A percentile compares a stretch with the other conserved stretches of the same genome.
Conservation (phyloP, 1,284 basidiomycete species). For the Fomitopsis betulina region DNA sequence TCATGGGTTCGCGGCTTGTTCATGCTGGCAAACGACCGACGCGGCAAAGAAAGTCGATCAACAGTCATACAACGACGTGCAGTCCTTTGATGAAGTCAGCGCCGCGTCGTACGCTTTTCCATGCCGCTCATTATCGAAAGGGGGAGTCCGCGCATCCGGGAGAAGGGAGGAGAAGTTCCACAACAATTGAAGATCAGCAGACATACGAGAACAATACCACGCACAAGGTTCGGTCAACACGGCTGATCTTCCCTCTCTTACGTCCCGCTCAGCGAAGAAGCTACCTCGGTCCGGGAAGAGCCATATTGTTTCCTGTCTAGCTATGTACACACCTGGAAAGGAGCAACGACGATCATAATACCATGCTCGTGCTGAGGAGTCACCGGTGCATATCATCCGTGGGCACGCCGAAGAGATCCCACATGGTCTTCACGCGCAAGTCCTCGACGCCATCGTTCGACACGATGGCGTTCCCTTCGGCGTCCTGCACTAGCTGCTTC, state of each 20-base stretch:
- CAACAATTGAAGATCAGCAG: not conserved
- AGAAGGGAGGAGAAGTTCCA: no score
- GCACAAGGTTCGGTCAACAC: not conserved
- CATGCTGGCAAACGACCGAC: not conserved
- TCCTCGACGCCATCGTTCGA: constrained; percentile 41
- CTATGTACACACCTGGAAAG: not conserved
- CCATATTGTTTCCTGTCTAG: not conserved
- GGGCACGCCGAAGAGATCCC: constrained; percentile 35
- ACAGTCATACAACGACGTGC: not conserved
- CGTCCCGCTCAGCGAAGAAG: not conserved
- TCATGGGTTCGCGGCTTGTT: not conserved
- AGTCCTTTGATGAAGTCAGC: not conserved
- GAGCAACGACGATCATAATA: not conserved
- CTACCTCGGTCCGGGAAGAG: not conserved
- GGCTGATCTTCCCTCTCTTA: not conserved
- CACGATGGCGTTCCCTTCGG: constrained; percentile 34
- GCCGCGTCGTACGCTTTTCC: not conserved
- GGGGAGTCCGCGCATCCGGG: no score
- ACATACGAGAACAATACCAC: not conserved
- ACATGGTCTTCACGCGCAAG: constrained; percentile 40
- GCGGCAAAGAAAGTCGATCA: not conserved
- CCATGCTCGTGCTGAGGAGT: not conserved
- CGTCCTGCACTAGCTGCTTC: not conserved
- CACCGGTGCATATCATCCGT: constrained; percentile 27
- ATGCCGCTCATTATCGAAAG: no score